These are phyloP conservation scores for Sarcomyxa edulis DNA, from an alignment of 768 basidiomycete species.

Conservation along the genomic window DNA sequence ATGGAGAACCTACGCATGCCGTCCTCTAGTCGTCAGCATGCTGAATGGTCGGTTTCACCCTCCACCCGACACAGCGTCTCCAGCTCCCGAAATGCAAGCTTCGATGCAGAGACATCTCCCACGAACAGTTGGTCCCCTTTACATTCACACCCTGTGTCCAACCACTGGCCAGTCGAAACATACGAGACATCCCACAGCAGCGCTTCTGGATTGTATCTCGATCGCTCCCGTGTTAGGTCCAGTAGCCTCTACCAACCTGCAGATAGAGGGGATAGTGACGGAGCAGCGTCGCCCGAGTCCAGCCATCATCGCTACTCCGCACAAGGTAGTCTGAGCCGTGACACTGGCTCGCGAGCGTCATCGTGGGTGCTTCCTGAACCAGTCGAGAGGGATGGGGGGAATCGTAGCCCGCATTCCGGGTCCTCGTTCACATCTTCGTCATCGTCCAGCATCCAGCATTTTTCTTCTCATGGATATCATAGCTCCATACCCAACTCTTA, in stretches of 20 bases:
- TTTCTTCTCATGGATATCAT: constrained; percentile 33
- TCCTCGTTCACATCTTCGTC: constrained; percentile 30
- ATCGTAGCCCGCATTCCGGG: constrained; percentile 22
- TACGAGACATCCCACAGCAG: constrained; percentile 21
- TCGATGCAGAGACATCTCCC: no score
- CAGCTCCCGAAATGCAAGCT: no score
- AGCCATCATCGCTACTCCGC: neutral
- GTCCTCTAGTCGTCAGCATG: constrained; percentile 17
- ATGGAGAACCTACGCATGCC: constrained; percentile 21
- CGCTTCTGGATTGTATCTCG: constrained; percentile 18
- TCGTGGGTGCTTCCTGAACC: constrained; percentile 31
- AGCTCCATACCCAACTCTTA: constrained; percentile 26
- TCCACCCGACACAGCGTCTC: no score
- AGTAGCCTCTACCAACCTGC: constrained; percentile 31
- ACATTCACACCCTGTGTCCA: constrained; percentile 27
- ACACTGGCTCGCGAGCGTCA: constrained; percentile 28
- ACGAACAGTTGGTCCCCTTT: constrained; percentile 36
- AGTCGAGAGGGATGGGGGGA: constrained; percentile 25
- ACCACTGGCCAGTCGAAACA: constrained; percentile 33
- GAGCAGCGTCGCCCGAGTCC: neutral
- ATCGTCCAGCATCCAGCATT: constrained; percentile 21
- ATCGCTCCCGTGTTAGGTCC: constrained; percentile 32
- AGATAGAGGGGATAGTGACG: constrained; percentile 15
- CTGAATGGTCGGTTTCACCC: no score
- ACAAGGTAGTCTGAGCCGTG: constrained; percentile 19